Base-by-base conservation (phyloP, 331 rosid genomes). In the Acacia concinna region DNA sequence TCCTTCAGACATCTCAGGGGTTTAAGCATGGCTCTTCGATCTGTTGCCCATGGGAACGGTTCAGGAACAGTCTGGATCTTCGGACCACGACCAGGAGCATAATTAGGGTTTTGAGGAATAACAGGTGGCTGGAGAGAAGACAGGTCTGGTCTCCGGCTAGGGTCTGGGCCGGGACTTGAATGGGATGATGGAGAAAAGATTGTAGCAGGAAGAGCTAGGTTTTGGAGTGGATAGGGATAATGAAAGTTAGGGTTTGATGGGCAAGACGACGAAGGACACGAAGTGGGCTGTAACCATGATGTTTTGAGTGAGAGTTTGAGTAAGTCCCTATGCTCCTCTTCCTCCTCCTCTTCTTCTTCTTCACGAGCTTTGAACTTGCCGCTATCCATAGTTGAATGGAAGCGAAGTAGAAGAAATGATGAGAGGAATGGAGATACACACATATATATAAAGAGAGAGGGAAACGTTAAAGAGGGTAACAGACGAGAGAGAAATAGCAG, bases 31-130 rank as follows among this genome's bases (percentile, higher is more conserved):
- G 92, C 97, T 2, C 87, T 79, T 0, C 6, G 71, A 3, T 74
- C 5, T 0, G 90, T 87, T 1, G 92, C 94, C 97, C 97, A 93
- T 0, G 79, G 86, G 2, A 79, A 93, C 0, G 87, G 88, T 0
- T 74, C 18, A 0, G 85, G 75, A 11, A 91, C n/a, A 0, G 41
- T 80, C 5, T 74, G 52, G 0, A 72, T 57, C 44, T 30, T 80
- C 1, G 74, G 79, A 0, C 13, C 51, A 0, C 40, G 43, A 0
- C 46, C 37, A 5, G 69, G 59, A 8, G 12, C 44, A 2, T 41
- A 82, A 0, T 69, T 32, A 0, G 60, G 35, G 31, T 74, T 71
- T 0, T 80, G 76, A 0, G 67, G 86, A 0, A 37, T 8, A 0
- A 72, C 11, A 12, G 17, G n/a, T 15, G 8, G 18, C 6, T 17